Conservation (phyloP, 176 grass and related monocot genomes). For the Chloris gayana region DNA sequence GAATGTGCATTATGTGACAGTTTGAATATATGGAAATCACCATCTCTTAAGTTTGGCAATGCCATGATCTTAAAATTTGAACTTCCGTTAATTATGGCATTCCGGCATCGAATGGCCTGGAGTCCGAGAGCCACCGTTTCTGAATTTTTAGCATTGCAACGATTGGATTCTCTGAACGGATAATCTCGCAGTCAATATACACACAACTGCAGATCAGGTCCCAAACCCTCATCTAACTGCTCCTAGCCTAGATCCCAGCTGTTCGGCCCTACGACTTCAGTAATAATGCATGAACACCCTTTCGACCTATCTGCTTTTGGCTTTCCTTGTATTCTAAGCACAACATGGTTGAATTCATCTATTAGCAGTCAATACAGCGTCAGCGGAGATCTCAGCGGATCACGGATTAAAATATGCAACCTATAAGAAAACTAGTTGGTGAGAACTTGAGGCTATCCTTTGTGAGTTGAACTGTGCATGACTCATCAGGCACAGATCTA, state of each 20-base stretch:
- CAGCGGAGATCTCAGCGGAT: slow-evolving; percentile 44
- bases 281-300: slow-evolving; percentile 13
- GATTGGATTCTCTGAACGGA: not conserved
- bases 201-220: too few species aligned
- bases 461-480: slow-evolving; percentile 37
- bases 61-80: not conserved
- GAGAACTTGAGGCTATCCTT: slow-evolving; percentile 34
- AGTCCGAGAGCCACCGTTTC: not conserved
- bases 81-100: not conserved
- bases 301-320: slow-evolving; percentile 23
- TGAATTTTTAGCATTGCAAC: not conserved
- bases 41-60: not conserved
- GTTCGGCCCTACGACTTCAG: not conserved
- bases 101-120: not conserved
- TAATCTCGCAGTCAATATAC: not conserved
- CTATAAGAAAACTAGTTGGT: slow-evolving; percentile 54
- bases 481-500: slow-evolving; percentile 45
- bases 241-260: slow-evolving; percentile 20
- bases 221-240: slow-evolving; percentile 16
- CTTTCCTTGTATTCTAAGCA: slow-evolving; percentile 33
- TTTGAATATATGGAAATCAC: not conserved
- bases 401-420: slow-evolving; percentile 24
- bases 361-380: slow-evolving; percentile 39
- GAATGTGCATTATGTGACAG: not conserved
- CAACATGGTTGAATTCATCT: slow-evolving; percentile 53